phyloP scores from a whole-genome alignment of 129 eudicot species.

The Ambrosia trifida region DNA sequence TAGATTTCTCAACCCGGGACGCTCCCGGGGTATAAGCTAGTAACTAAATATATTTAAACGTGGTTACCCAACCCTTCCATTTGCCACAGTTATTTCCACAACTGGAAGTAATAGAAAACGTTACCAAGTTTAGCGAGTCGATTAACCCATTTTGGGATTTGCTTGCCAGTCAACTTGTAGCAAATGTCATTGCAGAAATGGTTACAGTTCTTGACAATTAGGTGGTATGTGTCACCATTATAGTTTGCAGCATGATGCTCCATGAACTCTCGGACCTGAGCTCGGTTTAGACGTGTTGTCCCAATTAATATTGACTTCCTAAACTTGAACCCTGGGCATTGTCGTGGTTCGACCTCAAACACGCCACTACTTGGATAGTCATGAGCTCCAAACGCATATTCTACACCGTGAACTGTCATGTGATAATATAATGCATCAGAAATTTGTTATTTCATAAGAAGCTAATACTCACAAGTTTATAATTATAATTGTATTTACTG shows the following conservation, averaged over 20 bases:
- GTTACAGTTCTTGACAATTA: conserved; percentile 73
- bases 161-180: conserved; percentile 66
- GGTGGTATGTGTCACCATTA: conserved; percentile 70
- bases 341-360: conserved; percentile 78
- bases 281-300: conserved; percentile 51
- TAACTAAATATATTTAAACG: too few species aligned
- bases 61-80: too few species aligned
- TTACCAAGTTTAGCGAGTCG: conserved; percentile 73
- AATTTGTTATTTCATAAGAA: conserved; percentile 6
- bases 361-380: conserved; percentile 69
- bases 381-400: conserved; percentile 85
- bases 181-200: conserved; percentile 77
- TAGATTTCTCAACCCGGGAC: too few species aligned
- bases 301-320: conserved; percentile 71
- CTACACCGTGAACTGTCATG: conserved; percentile 66
- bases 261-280: conserved; percentile 61
- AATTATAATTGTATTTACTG: not conserved
- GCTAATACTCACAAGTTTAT: not conserved
- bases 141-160: conserved; percentile 77
- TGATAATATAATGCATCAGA: conserved; percentile 11
- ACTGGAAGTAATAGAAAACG: conserved; percentile 9
- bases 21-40: too few species aligned
- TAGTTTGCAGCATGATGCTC: conserved; percentile 63
- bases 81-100: too few species aligned
- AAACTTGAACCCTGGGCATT: conserved; percentile 80